These are phyloP conservation scores for Talaromyces funiculosus DNA, from an alignment of 2,329 filamentous ascomycete genomes.

Conservation along the genomic window DNA sequence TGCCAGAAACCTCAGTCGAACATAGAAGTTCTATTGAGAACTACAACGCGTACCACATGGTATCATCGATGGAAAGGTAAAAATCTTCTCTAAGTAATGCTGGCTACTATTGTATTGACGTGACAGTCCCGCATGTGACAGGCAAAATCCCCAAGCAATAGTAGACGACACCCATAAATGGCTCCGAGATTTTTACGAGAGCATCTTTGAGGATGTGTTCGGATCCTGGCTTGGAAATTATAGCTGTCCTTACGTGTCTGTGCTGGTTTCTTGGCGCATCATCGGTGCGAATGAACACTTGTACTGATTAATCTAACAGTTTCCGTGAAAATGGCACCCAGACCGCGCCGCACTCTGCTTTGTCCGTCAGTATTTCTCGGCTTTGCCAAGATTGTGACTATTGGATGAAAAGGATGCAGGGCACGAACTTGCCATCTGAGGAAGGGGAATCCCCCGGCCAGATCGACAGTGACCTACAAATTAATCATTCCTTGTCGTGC, in stretches of 20 bases:
- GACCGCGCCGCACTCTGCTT: constrained; percentile 4
- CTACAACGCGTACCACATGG: neutral
- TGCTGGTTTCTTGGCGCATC: constrained; percentile 2
- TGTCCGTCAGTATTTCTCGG: constrained; percentile 19
- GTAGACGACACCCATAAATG: constrained; percentile 14
- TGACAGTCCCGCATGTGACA: neutral
- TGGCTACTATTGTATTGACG: neutral
- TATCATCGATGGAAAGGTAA: constrained; percentile 2
- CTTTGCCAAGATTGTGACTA: constrained; percentile 25
- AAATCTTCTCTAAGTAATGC: no score
- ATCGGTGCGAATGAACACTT: neutral
- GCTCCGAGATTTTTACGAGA: constrained; percentile 27
- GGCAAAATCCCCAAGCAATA: neutral
- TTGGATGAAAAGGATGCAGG: constrained; percentile 30
- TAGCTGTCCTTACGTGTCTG: constrained; percentile 40
- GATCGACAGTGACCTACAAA: constrained; percentile 17
- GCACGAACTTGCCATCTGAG: constrained; percentile 7
- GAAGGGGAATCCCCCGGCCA: neutral
- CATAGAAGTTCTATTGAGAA: neutral
- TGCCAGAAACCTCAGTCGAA: neutral
- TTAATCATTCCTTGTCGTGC: constrained; percentile 22
- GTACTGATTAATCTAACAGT: neutral
- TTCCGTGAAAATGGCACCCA: constrained; percentile 7
- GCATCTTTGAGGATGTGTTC: constrained; percentile 38
- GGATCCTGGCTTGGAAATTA: constrained; percentile 42